A percentile compares a stretch with the other conserved stretches of the same genome.
Conservation (phyloP, 805 yeast genomes). For the Wickerhamomyces bisporus region DNA sequence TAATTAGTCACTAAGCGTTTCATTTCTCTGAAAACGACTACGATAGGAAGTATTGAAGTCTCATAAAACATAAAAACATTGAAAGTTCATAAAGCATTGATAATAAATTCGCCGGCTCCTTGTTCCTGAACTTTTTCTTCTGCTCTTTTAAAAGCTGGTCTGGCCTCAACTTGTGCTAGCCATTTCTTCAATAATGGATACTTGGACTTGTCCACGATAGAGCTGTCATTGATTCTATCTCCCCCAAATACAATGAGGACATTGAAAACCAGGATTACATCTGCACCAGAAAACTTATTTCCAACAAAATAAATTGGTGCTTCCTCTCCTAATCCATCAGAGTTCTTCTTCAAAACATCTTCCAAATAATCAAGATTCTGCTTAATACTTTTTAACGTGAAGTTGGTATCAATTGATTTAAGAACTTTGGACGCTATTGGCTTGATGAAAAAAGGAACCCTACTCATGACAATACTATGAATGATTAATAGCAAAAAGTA, state of each 20-base stretch:
- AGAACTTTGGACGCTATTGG: conserved; percentile 38
- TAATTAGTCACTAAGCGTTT: too few relatives aligned
- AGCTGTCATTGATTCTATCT: conserved; percentile 7
- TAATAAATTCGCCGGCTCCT: not conserved
- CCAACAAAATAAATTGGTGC: conserved; percentile 38
- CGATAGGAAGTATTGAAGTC: too few relatives aligned
- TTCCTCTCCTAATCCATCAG: conserved; percentile 2
- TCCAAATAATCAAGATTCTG: conserved; percentile 38
- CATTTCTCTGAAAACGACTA: too few relatives aligned
- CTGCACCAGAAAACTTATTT: conserved; percentile 48
- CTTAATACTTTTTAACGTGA: conserved; percentile 43
- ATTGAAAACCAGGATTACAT: conserved; percentile 45
- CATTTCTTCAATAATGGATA: conserved; percentile 26
- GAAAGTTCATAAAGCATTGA: not conserved
- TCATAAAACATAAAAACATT: too few relatives aligned
- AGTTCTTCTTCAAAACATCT: conserved; percentile 29
- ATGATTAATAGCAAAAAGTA: conserved; percentile 33
- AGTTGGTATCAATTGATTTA: conserved; percentile 41
- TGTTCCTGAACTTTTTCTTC: not conserved
- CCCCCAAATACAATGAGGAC: conserved; percentile 24
- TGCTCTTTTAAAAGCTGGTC: conserved; percentile 20
- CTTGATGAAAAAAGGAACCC: conserved; percentile 45
- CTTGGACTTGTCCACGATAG: conserved; percentile 7
- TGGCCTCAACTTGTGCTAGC: conserved; percentile 17
- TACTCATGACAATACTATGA: conserved; percentile 32